Evolutionary conservation across 805 yeast species (phyloP).

Genomic region (Ogataea salicorniae): DNA sequence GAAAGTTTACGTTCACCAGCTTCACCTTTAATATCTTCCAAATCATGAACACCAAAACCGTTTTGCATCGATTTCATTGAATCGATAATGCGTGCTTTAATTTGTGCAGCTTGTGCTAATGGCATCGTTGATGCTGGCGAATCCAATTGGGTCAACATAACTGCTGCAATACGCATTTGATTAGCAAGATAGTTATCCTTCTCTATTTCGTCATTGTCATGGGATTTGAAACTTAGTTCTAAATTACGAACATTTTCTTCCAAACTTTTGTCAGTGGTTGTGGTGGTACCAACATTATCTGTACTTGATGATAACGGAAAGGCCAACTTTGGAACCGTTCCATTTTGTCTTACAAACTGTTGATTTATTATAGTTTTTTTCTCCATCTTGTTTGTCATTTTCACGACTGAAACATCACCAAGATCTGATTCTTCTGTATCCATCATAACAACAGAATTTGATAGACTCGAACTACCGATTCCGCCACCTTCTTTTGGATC

Average conservation of each 20-base stretch:
- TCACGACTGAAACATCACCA: constrained; percentile 67
- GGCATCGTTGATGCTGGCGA: constrained; percentile 46
- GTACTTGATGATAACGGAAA: neutral
- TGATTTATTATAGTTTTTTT: constrained; percentile 15
- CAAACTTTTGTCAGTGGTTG: constrained; percentile 1
- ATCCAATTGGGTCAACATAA: constrained; percentile 89
- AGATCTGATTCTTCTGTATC: constrained; percentile 56
- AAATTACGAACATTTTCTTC: constrained; percentile 20
- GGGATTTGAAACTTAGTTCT: constrained; percentile 25
- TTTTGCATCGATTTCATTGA: constrained; percentile 76
- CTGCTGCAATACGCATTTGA: constrained; percentile 94
- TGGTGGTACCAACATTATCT: neutral
- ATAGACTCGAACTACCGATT: neutral
- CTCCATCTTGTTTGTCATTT: constrained; percentile 42
- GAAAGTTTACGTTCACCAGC: constrained; percentile 91
- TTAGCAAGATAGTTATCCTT: constrained; percentile 59
- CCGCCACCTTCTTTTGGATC: neutral
- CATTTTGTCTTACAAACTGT: constrained; percentile 7
- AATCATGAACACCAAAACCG: constrained; percentile 49
- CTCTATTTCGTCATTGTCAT: constrained; percentile 20
- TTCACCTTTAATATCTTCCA: constrained; percentile 52
- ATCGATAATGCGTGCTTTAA: constrained; percentile 63
- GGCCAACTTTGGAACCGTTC: constrained; percentile 7
- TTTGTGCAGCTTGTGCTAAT: constrained; percentile 55
- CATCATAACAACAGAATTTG: neutral